A percentile compares a stretch with the other conserved stretches of the same genome.
phyloP scores from a whole-genome alignment of 129 eudicot genomes.

The Daucus carota region DNA sequence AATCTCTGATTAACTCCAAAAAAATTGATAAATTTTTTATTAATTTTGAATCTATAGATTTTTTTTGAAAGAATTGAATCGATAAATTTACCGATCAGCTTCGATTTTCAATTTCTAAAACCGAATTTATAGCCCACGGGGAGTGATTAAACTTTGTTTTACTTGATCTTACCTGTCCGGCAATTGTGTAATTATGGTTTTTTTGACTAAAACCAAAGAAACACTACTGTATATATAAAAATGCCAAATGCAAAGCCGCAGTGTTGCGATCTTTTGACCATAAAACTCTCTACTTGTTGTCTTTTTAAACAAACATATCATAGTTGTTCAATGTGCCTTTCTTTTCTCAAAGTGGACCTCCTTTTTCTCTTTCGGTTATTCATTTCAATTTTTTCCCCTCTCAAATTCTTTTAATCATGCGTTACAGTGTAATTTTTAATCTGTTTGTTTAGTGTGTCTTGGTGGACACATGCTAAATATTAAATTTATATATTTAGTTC shows the following conservation, averaged over 20 bases:
- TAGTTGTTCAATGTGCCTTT: neutral
- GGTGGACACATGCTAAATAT: too few species aligned
- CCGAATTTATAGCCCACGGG: too few species aligned
- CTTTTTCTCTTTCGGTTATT: constrained; percentile 11
- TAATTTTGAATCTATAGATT: too few species aligned
- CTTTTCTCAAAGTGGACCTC: neutral
- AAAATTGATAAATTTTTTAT: too few species aligned
- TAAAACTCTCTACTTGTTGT: neutral
- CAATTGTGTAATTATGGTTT: constrained; percentile 1
- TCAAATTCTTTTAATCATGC: neutral
- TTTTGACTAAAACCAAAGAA: constrained; percentile 3
- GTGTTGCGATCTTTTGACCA: constrained; percentile 14
- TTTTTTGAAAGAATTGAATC: too few species aligned
- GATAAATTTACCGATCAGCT: too few species aligned
- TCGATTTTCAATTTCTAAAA: too few species aligned
- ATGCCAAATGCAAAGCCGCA: neutral
- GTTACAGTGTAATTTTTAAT: too few species aligned
- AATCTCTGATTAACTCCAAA: too few species aligned
- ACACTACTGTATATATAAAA: neutral
- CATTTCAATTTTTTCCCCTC: neutral
- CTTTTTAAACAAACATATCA: neutral
- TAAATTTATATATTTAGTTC: too few species aligned
- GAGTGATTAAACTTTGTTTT: too few species aligned
- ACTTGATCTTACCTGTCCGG: constrained; percentile 3
- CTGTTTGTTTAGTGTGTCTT: too few species aligned